A percentile compares a stretch with the other conserved stretches of the same genome.
Evolutionary conservation across 1,284 basidiomycete genomes (phyloP).

Genomic region (Melampsora larici-populina): DNA sequence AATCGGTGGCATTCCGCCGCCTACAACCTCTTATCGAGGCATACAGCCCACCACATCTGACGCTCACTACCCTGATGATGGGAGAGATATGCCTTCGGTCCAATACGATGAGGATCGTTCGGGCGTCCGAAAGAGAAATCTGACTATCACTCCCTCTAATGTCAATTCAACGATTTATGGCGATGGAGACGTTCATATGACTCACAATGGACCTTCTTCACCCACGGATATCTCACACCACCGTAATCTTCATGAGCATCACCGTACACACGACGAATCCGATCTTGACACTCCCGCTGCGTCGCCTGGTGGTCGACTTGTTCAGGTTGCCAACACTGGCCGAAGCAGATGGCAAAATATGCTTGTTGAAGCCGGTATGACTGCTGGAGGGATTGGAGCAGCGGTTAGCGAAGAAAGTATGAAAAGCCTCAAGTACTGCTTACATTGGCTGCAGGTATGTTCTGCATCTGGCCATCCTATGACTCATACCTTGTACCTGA

Average conservation of each 20-base stretch:
- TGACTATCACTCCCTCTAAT: constrained; percentile 13
- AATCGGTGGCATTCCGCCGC: constrained; percentile 44
- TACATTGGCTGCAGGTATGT: constrained; percentile 78
- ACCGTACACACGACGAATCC: background rate
- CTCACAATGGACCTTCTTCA: background rate
- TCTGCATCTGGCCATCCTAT: background rate
- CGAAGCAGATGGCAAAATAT: constrained; percentile 78
- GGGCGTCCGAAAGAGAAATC: background rate
- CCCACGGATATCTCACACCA: constrained; percentile 17
- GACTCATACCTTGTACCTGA: too few species aligned
- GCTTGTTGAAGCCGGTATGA: constrained; percentile 72
- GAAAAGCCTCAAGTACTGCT: constrained; percentile 76
- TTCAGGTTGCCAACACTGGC: constrained; percentile 57
- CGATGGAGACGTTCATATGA: background rate
- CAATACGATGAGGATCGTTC: background rate
- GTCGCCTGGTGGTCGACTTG: constrained; percentile 47
- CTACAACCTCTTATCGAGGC: background rate
- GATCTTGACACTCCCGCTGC: constrained; percentile 26
- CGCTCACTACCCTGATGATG: background rate
- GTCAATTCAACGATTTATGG: constrained; percentile 29
- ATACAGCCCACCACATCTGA: background rate
- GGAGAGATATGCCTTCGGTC: too few species aligned
- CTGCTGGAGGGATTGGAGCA: constrained; percentile 67
- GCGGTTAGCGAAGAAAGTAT: constrained; percentile 86
- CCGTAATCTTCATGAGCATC: constrained; percentile 27